Evolutionary conservation across 1,284 basidiomycete species (phyloP), one percentile per base, ranked within the genome.

Genomic region (Cutaneotrichosporon arboriforme): DNA sequence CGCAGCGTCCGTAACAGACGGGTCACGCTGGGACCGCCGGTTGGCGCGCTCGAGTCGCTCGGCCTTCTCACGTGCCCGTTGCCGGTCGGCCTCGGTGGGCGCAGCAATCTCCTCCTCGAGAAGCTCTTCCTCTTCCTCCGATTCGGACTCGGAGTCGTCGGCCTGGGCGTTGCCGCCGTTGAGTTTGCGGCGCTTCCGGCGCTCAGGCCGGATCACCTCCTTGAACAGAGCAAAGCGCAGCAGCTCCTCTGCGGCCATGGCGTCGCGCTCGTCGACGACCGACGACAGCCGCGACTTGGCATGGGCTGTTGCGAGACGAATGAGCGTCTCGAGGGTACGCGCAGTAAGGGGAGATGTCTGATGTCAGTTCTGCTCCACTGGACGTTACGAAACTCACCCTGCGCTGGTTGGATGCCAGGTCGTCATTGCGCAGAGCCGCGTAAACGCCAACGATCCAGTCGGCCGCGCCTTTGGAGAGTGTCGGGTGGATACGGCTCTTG

Each of bases 151-250:
- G 43, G 79, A 80, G 38, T 77, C 79, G 23, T 77, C 78, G n/a
- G 73, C 78, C 20, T 72, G 78, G 7, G 73, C 77, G 54, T 70
- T 81, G 40, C 81, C 84, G 57, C 77, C 82, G 72, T 86, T 86
- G 55, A 88, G 80, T 76, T 87, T 90, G 67, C 87, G 81, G 79
- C 89, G 89, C 55, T 82, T 80, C 44, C 83, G 63, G 79, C 83
- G 65, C 81, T 81, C 69, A 81, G 83, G 63, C 69, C 88, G 90
- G 49, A 91, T 81, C 17, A 99, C 94, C 73, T 98, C 96, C 71
- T 94, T 96, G 83, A 94, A 99, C 31, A 99, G 82, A 1, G 96
- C 96, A 74, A 91, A 99, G 18, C 94, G 87, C 67, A 99, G 85
- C 65, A 98, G 94, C 67, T 87, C 87, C 72, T 98, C 93, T 2